Conservation (phyloP, 2,329 filamentous ascomycete genomes). For the Aphanoascus verrucosus region DNA sequence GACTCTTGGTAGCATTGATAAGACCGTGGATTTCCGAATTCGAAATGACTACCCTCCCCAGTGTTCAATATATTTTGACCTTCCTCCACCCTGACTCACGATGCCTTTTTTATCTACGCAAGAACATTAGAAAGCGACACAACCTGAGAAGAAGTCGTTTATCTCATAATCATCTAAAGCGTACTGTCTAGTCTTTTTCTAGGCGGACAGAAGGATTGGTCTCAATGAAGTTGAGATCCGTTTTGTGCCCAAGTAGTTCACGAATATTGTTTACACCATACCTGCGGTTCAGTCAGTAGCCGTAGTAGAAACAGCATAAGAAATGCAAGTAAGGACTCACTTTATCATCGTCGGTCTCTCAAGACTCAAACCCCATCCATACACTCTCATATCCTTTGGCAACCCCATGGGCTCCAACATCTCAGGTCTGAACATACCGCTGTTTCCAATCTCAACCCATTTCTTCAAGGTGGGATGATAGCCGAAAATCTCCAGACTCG, state of each 20-base stretch:
- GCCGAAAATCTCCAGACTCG: conserved; percentile 95
- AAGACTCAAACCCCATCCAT: conserved; percentile 83
- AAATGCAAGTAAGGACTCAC: conserved; percentile 40
- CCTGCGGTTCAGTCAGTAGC: conserved; percentile 23
- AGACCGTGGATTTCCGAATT: background rate
- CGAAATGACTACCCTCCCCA: no score
- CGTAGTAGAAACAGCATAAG: background rate
- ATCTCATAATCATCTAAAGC: conserved; percentile 7
- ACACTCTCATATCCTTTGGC: conserved; percentile 82
- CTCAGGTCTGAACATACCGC: conserved; percentile 96
- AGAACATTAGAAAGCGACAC: background rate
- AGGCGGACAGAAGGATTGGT: conserved; percentile 81
- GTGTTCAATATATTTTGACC: no score
- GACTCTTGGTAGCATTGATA: background rate
- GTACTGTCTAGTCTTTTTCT: conserved; percentile 58
- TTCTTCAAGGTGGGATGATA: conserved; percentile 83
- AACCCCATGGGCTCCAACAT: conserved; percentile 94
- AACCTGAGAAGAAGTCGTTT: conserved; percentile 1
- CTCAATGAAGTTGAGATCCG: conserved; percentile 86
- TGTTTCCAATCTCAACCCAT: conserved; percentile 95
- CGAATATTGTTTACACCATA: conserved; percentile 78
- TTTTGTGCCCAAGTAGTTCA: conserved; percentile 87
- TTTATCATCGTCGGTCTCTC: conserved; percentile 98
- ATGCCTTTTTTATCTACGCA: background rate
- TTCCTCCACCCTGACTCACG: no score